Conservation (phyloP, 768 basidiomycete genomes). For the Russula earlei region DNA sequence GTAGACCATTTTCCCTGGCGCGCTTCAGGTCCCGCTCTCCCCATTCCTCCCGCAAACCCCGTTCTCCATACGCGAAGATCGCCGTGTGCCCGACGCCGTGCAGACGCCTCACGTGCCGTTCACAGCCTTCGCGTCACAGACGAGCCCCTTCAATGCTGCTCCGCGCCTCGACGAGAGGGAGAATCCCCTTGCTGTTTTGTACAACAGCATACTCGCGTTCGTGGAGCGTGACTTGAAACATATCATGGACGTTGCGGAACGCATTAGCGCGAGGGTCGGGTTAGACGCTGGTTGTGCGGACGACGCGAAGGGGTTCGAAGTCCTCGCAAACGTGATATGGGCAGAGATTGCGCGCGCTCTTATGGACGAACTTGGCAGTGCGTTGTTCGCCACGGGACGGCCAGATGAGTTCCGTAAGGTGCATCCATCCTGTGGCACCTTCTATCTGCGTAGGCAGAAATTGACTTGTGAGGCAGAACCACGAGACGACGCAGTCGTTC, state of each 20-base stretch:
- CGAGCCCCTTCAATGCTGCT: conserved; percentile 33
- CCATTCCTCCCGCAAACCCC: conserved; percentile 75
- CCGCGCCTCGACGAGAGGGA: conserved; percentile 57
- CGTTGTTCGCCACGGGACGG: conserved; percentile 85
- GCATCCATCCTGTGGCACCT: conserved; percentile 16
- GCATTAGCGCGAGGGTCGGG: conserved; percentile 42
- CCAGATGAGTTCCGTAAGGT: conserved; percentile 89
- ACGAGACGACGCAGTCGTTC: conserved; percentile 76
- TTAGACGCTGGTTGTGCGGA: conserved; percentile 17
- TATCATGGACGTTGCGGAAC: conserved; percentile 72
- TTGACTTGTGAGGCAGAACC: conserved; percentile 44
- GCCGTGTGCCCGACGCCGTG: conserved; percentile 33
- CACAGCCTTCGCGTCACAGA: conserved; percentile 38
- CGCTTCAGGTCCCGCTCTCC: conserved; percentile 58
- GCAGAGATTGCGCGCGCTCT: conserved; percentile 72
- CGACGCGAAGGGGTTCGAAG: conserved; percentile 50
- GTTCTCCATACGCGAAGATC: conserved; percentile 30
- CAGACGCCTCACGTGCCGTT: conserved; percentile 47
- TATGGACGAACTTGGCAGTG: conserved; percentile 71
- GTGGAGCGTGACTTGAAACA: conserved; percentile 63
- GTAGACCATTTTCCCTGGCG: conserved; percentile 68
- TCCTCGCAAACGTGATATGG: conserved; percentile 86
- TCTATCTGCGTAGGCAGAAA: background rate
- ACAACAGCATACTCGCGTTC: conserved; percentile 74
- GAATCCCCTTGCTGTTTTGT: conserved; percentile 64